phyloP scores from a whole-genome alignment of 164 flowering plant species.

The Akebia trifoliata region DNA sequence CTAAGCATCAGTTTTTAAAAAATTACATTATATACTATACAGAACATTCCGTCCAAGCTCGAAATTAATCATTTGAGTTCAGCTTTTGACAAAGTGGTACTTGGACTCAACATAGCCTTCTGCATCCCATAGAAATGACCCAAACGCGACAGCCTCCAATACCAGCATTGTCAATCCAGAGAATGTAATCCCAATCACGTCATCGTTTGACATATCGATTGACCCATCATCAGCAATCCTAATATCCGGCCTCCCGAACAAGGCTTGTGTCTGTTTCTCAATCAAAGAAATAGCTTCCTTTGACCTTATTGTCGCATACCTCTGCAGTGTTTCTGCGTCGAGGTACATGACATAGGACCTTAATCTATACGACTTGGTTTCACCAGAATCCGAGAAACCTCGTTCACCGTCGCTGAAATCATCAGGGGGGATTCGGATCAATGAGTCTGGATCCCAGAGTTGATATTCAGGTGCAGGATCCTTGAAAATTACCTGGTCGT shows the following conservation, averaged over 20 bases:
- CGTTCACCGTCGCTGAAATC: constrained; percentile 24
- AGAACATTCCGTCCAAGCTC: no score
- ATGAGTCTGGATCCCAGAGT: constrained; percentile 70
- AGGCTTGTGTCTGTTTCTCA: constrained; percentile 88
- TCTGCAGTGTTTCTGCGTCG: constrained; percentile 79
- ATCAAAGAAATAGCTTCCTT: constrained; percentile 79
- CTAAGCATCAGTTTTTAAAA: no score
- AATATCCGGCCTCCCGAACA: constrained; percentile 88
- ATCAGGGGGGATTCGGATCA: constrained; percentile 45
- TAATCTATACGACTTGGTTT: constrained; percentile 41
- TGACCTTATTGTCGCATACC: constrained; percentile 82
- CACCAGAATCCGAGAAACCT: constrained; percentile 24
- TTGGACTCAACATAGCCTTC: constrained; percentile 76
- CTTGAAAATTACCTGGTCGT: constrained; percentile 23
- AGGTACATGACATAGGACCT: constrained; percentile 89
- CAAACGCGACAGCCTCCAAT: constrained; percentile 87
- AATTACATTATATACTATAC: no score
- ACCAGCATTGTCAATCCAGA: constrained; percentile 78
- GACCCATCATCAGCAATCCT: constrained; percentile 59
- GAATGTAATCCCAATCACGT: constrained; percentile 47
- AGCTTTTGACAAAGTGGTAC: constrained; percentile 53
- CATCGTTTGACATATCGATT: constrained; percentile 61
- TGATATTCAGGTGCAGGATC: constrained; percentile 38
- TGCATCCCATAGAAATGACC: constrained; percentile 86
- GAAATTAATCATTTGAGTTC: no score